A percentile compares a stretch with the other conserved stretches of the same genome.
Conservation (phyloP, 2,329 filamentous ascomycete genomes). For the Fragosphaeria purpurea region DNA sequence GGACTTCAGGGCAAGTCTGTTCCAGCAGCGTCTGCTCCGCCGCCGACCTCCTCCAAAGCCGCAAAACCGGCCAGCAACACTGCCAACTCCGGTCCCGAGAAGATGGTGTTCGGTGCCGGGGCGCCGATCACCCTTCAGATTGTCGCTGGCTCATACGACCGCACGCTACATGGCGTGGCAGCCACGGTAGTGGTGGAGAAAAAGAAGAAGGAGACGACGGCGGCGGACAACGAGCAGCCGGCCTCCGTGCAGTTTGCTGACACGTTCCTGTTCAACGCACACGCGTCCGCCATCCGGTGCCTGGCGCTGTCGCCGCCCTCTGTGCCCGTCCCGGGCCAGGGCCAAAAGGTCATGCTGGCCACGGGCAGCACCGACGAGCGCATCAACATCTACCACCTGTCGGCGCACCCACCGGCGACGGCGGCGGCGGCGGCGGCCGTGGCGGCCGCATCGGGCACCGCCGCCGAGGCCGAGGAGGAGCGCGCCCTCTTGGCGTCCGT, state of each 20-base stretch:
- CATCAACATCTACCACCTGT: conserved; percentile 89
- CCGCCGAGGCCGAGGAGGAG: conserved; percentile 15
- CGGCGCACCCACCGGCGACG: conserved; percentile 51
- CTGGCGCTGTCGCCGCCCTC: conserved; percentile 75
- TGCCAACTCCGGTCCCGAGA: not conserved
- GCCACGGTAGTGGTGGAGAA: conserved; percentile 46
- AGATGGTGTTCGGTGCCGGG: not conserved
- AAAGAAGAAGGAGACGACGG: conserved; percentile 4
- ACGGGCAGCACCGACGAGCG: conserved; percentile 89
- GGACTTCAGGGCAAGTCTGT: not conserved
- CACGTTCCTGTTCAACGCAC: conserved; percentile 91
- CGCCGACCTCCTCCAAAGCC: too few relatives aligned
- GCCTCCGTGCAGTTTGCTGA: conserved; percentile 63
- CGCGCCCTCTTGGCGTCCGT: conserved; percentile 56
- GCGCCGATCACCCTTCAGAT: conserved; percentile 64
- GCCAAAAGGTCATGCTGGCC: conserved; percentile 79
- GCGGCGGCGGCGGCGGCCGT: conserved; percentile 23
- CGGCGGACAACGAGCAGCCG: conserved; percentile 12
- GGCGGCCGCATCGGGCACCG: not conserved
- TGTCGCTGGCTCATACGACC: conserved; percentile 86
- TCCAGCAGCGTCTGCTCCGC: not conserved
- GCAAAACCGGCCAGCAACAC: not conserved
- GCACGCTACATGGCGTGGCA: conserved; percentile 80
- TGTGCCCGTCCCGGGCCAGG: conserved; percentile 46
- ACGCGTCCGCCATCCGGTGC: conserved; percentile 80